Conservation (phyloP, 78 protist genomes). For the Bodo saltans region DNA sequence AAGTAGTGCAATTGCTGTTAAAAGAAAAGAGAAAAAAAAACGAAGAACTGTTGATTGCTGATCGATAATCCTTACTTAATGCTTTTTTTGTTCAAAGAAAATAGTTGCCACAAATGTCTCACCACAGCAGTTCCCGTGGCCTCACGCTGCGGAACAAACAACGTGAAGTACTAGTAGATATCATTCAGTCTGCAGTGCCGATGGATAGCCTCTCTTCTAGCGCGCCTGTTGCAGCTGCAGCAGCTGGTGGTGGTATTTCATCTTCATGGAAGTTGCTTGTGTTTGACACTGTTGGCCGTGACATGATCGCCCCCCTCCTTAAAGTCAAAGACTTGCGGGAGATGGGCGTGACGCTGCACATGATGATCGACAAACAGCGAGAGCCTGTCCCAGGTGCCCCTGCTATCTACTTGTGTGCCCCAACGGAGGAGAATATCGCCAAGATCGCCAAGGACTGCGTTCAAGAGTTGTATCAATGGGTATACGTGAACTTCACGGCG, state of each 20-base stretch:
- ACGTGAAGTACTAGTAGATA: too few relatives aligned
- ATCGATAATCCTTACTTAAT: too few relatives aligned
- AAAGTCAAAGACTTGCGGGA: neutral
- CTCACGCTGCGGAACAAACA: neutral
- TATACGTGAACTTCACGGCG: neutral
- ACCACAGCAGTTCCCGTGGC: neutral
- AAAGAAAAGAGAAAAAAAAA: too few relatives aligned
- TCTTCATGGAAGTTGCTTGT: neutral
- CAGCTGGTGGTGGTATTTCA: too few relatives aligned
- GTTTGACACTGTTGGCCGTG: neutral
- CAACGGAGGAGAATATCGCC: neutral
- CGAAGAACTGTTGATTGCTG: too few relatives aligned
- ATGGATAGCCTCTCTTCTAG: too few relatives aligned
- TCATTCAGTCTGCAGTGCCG: too few relatives aligned
- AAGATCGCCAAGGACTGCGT: neutral
- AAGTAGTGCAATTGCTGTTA: too few relatives aligned
- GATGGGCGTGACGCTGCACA: neutral
- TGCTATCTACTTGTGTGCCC: neutral
- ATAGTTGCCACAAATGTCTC: neutral
- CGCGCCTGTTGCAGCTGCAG: too few relatives aligned
- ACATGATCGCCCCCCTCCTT: neutral
- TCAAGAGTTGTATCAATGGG: neutral
- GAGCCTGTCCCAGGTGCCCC: neutral
- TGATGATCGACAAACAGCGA: neutral
- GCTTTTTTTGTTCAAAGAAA: too few relatives aligned